Evolutionary conservation across 768 basidiomycete genomes (phyloP).

Genomic region (Auricularia sp.): DNA sequence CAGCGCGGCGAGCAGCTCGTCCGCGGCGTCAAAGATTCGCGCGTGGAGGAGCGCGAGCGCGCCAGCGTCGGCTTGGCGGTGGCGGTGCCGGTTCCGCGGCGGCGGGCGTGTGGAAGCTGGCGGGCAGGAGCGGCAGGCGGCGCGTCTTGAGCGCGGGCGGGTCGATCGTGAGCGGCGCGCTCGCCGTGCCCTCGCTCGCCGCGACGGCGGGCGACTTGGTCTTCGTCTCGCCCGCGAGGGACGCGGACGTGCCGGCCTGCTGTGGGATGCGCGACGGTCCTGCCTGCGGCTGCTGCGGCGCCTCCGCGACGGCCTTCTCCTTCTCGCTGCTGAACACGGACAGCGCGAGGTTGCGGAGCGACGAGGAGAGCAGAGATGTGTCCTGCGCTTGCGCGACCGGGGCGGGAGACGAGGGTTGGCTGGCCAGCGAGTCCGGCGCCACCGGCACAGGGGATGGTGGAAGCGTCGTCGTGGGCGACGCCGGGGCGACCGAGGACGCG

Average conservation of each 20-base stretch:
- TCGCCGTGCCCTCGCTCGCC: background rate
- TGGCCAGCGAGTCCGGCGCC: too few relatives aligned
- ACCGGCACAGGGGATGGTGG: too few relatives aligned
- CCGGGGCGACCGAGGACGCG: background rate
- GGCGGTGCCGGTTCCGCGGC: background rate
- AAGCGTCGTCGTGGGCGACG: background rate
- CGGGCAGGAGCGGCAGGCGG: background rate
- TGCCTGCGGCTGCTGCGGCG: background rate
- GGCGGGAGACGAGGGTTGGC: too few relatives aligned
- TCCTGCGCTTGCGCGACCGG: background rate
- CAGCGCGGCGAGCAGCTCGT: background rate
- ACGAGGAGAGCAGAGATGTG: background rate
- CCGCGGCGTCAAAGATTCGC: background rate
- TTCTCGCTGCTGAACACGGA: background rate
- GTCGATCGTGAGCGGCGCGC: background rate
- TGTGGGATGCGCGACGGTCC: background rate
- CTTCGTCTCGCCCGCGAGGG: background rate
- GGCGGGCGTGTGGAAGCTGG: background rate
- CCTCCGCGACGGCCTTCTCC: background rate
- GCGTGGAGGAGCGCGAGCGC: background rate
- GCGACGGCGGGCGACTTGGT: background rate
- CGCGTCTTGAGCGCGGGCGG: background rate
- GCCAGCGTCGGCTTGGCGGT: background rate
- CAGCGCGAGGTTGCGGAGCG: background rate
- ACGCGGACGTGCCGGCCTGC: background rate